Evolutionary conservation across 768 basidiomycete species (phyloP).

Genomic region (Paxillus involutus): DNA sequence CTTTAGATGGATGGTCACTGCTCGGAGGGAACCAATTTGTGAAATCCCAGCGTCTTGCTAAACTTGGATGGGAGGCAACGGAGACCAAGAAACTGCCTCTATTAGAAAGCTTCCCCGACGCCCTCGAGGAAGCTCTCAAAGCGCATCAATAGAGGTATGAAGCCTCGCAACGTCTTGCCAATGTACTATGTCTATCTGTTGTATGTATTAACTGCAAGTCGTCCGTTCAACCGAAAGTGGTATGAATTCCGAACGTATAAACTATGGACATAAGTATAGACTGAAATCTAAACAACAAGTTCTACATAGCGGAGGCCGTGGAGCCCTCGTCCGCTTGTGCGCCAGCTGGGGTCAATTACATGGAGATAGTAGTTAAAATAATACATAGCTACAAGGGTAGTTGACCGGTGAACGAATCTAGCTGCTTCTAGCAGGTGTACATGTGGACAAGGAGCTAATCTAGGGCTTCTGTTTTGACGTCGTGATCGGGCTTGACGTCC

Average conservation of each 20-base stretch:
- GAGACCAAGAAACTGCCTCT: conserved; percentile 26
- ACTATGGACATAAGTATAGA: too few relatives aligned
- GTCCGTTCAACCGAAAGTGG: too few relatives aligned
- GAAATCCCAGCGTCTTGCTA: conserved; percentile 34
- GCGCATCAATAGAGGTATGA: not conserved
- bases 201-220: not conserved
- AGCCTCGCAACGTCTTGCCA: not conserved
- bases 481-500: not conserved
- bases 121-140: conserved; percentile 26
- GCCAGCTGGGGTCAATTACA: too few relatives aligned
- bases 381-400: conserved; percentile 2
- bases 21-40: conserved; percentile 39
- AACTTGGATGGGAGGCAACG: conserved; percentile 40
- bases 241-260: too few relatives aligned
- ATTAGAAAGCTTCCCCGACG: conserved; percentile 27
- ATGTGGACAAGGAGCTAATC: not conserved
- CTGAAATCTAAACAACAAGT: too few relatives aligned
- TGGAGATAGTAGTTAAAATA: not conserved
- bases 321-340: too few relatives aligned
- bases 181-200: not conserved
- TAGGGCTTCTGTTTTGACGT: not conserved
- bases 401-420: conserved; percentile 17
- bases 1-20: conserved; percentile 40
- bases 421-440: not conserved
- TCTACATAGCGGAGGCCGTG: too few relatives aligned